phyloP scores from a whole-genome alignment of 306 rosid genomes.

The Arachis stenosperma region DNA sequence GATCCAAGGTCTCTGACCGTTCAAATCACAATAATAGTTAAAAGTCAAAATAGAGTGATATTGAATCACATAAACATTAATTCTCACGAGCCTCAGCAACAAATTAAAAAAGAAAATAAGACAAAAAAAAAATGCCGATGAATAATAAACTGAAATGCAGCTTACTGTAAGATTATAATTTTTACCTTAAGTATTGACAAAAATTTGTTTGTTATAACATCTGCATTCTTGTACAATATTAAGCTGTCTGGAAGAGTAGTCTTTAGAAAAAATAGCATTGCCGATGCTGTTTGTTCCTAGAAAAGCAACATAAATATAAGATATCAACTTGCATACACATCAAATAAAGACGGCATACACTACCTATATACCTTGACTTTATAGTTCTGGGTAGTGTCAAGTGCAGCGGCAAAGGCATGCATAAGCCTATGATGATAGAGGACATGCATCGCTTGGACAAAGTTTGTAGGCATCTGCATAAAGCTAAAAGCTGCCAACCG shows the following conservation, averaged over 20 bases:
- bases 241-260: slow-evolving; percentile 54
- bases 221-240: slow-evolving; percentile 17
- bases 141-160: slow-evolving; percentile 26
- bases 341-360: neutral
- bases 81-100: neutral
- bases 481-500: slow-evolving; percentile 50
- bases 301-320: slow-evolving; percentile 11
- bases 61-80: neutral
- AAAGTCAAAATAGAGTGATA: neutral
- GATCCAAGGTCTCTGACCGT: neutral
- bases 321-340: neutral
- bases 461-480: slow-evolving; percentile 45
- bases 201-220: slow-evolving; percentile 32
- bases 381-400: slow-evolving; percentile 36
- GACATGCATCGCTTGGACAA: slow-evolving; percentile 43
- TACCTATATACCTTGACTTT: slow-evolving; percentile 42
- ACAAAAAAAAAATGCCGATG: slow-evolving; percentile 15
- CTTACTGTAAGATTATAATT: slow-evolving; percentile 2
- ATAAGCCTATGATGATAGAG: slow-evolving; percentile 45
- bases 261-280: slow-evolving; percentile 50
- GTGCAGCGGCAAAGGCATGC: slow-evolving; percentile 47
- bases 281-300: slow-evolving; percentile 50
- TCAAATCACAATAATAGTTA: neutral
- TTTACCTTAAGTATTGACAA: slow-evolving; percentile 44
- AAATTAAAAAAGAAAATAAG: slow-evolving; percentile 12